A percentile compares a stretch with the other conserved stretches of the same genome.
Evolutionary conservation across 2,329 filamentous ascomycete genomes (phyloP).

Genomic region (Karstenula rhodostoma): DNA sequence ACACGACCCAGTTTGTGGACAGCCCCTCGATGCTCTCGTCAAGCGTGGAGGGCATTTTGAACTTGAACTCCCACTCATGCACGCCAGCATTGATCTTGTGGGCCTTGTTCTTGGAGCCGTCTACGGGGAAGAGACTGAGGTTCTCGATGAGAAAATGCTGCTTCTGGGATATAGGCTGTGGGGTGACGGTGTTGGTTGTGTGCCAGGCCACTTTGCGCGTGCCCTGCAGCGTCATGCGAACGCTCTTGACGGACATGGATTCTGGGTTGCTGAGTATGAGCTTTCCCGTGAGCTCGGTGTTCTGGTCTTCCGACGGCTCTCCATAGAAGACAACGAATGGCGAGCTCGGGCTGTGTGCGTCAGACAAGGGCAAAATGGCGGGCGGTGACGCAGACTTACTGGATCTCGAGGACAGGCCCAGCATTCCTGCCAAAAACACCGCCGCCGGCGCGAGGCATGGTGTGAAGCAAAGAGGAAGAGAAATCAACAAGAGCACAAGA

Average conservation of each 20-base stretch:
- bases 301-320: conserved; percentile 55
- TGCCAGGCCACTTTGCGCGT: conserved; percentile 57
- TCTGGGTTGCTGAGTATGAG: conserved; percentile 58
- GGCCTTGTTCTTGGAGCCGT: conserved; percentile 46
- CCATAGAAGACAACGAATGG: conserved; percentile 61
- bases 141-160: conserved; percentile 57
- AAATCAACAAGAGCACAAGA: conserved; percentile 20
- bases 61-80: conserved; percentile 61
- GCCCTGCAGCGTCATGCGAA: conserved; percentile 57
- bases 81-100: conserved; percentile 60
- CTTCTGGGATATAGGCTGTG: conserved; percentile 56
- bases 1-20: conserved; percentile 84
- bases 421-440: conserved; percentile 47
- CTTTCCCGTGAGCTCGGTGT: conserved; percentile 56
- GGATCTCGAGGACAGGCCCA: conserved; percentile 53
- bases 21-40: conserved; percentile 93
- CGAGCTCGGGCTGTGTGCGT: conserved; percentile 50
- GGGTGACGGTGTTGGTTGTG: conserved; percentile 48
- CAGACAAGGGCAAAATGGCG: not conserved
- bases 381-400: conserved; percentile 39
- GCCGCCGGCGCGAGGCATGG: conserved; percentile 45
- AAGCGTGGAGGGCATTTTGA: conserved; percentile 56
- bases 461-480: conserved; percentile 22
- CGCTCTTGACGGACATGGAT: conserved; percentile 56
- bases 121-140: conserved; percentile 55